These are phyloP conservation scores for Rhizophagus clarus DNA, from an alignment of 192 early-diverging fungal species.

Conservation along the genomic window DNA sequence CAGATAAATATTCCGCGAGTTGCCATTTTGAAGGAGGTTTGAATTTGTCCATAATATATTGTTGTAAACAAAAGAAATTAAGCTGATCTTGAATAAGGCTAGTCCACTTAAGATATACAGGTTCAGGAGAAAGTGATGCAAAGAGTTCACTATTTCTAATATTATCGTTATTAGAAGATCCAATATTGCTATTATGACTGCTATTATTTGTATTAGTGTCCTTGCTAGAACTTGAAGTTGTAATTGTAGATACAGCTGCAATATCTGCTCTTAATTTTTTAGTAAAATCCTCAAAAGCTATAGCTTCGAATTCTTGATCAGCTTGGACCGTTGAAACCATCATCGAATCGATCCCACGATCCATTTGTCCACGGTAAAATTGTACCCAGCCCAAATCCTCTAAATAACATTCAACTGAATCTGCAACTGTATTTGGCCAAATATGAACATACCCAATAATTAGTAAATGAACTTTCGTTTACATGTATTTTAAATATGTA, in stretches of 20 bases:
- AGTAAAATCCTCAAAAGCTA: slow-evolving; percentile 30
- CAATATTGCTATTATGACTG: neutral
- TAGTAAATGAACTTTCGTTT: neutral
- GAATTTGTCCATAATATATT: slow-evolving; percentile 33
- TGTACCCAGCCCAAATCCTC: slow-evolving; percentile 33
- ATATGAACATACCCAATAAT: neutral
- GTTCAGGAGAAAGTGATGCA: slow-evolving; percentile 19
- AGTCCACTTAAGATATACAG: slow-evolving; percentile 28
- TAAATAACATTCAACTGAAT: slow-evolving; percentile 29
- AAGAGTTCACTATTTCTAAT: slow-evolving; percentile 18
- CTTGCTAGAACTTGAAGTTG: slow-evolving; percentile 19
- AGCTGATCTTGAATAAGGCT: slow-evolving; percentile 33
- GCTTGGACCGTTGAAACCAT: slow-evolving; percentile 28
- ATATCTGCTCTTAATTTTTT: slow-evolving; percentile 29
- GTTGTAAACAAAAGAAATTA: slow-evolving; percentile 28
- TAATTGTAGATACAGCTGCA: slow-evolving; percentile 20
- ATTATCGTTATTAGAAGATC: neutral
- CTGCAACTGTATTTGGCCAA: slow-evolving; percentile 3
- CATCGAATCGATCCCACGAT: slow-evolving; percentile 30
- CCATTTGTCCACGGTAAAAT: slow-evolving; percentile 34
- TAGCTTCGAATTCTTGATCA: slow-evolving; percentile 31
- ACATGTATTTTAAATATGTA: neutral
- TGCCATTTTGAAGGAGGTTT: slow-evolving; percentile 34
- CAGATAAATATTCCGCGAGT: slow-evolving; percentile 31
- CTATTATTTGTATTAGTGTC: slow-evolving; percentile 6